Base-by-base conservation (phyloP, 108 stramenopile genomes). In the Nitzschia palea region DNA sequence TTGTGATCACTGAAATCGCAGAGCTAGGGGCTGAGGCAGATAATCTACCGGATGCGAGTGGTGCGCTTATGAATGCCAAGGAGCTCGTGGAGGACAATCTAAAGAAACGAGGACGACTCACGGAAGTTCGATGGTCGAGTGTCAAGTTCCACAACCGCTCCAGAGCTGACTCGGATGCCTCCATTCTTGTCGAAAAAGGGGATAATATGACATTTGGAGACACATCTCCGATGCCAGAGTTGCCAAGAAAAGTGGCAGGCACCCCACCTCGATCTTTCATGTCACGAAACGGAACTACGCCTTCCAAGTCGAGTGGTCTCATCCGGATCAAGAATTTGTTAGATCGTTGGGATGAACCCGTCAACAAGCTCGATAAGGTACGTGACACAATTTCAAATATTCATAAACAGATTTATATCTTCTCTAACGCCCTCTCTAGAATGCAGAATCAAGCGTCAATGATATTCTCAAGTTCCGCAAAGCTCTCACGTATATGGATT, bases 271-370 rank as follows among this genome's bases (percentile, higher is more conserved):
- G 55, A 27, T 23, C 28, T 8, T 29, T 23, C 30, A 29, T 55
- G 28, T 25, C 55, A 18, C 9, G 47, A 20, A 40, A 10, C 10
- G 15, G 18, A 4, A 48, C 47, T 5, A 18, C 4, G 9, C 4
- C 47, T 20, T 20, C 18, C 47, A 40, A 40, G 37, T 40, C 37
- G 22, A 77, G 77, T 54, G 43, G 65, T 9, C 48, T 36, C 17
- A 20, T 74, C 43, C 34, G 33, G 3, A 67, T 89, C 30, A 82
- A 82, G 47, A 53, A 67, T n/a, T 36, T 82, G 2, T 71, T 93
- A 2, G 85, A 88, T 64, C 57, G 81, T 18, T 93, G 91, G 91
- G 68, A 88, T 55, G 88, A 89, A 43, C 91, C 91, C 18, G 73
- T 79, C 0, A 84, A 77, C 55, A 91, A 88, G 51, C 31, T 50